phyloP scores from a whole-genome alignment of 495 filamentous ascomycete genomes.

The Neurospora terricola region DNA sequence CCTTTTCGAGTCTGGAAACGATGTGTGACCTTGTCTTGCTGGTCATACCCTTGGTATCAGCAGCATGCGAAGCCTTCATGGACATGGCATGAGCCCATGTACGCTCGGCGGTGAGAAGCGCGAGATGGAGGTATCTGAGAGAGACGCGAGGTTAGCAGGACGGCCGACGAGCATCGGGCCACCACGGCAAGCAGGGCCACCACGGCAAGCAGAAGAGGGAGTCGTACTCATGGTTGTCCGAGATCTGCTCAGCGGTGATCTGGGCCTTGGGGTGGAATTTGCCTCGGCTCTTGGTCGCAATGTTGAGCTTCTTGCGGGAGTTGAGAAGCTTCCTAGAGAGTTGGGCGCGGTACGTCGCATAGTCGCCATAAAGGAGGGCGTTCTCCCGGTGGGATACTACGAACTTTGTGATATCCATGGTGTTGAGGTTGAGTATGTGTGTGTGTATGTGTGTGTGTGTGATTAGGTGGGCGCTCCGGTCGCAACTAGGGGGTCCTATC shows the following conservation, averaged over 20 bases:
- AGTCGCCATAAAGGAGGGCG: constrained; percentile 78
- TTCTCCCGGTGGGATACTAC: constrained; percentile 68
- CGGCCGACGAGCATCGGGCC: neutral
- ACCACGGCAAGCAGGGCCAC: neutral
- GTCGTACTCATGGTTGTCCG: constrained; percentile 63
- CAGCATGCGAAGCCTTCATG: constrained; percentile 75
- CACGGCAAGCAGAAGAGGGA: neutral
- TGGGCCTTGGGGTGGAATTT: constrained; percentile 68
- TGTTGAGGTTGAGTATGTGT: neutral
- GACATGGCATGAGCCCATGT: constrained; percentile 96
- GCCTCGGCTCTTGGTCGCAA: constrained; percentile 68
- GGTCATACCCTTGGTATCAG: constrained; percentile 68
- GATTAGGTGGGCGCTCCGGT: neutral
- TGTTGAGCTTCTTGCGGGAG: constrained; percentile 72
- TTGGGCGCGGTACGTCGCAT: constrained; percentile 73
- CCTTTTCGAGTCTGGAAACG: constrained; percentile 76
- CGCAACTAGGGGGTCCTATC: neutral
- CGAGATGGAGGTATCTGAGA: constrained; percentile 62
- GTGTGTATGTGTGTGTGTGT: neutral
- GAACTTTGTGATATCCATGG: constrained; percentile 87
- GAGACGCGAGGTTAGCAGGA: neutral
- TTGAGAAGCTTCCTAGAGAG: constrained; percentile 74
- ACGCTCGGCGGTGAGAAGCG: constrained; percentile 78
- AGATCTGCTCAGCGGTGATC: constrained; percentile 69
- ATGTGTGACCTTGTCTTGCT: constrained; percentile 76